Conservation (phyloP, 1,284 basidiomycete genomes). For the Polyporus tsugae region DNA sequence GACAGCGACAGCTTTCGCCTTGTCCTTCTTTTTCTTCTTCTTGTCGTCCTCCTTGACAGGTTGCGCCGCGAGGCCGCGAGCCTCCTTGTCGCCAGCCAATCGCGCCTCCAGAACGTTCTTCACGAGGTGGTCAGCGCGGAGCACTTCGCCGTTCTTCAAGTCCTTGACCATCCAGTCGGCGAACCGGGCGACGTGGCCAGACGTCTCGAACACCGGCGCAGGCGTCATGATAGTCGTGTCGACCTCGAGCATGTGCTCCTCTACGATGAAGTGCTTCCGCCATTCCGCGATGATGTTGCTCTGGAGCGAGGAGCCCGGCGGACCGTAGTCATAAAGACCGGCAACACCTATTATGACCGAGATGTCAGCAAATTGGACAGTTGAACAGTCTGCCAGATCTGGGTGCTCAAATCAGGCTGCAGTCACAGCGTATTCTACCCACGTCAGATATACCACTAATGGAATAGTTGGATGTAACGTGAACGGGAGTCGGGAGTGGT, state of each 20-base stretch:
- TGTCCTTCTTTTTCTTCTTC: slow-evolving; percentile 85
- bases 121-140: slow-evolving; percentile 97
- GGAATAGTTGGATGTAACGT: too few relatives aligned
- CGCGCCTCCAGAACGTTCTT: slow-evolving; percentile 93
- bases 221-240: slow-evolving; percentile 99
- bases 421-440: too few relatives aligned
- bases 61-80: slow-evolving; percentile 74
- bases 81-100: slow-evolving; percentile 91
- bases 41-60: slow-evolving; percentile 66
- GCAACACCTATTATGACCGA: slow-evolving; percentile 74
- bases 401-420: too few relatives aligned
- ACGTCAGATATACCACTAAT: too few relatives aligned
- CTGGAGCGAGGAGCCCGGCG: slow-evolving; percentile 94
- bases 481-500: too few relatives aligned
- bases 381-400: not conserved
- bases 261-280: slow-evolving; percentile 98
- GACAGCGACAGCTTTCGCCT: slow-evolving; percentile 78
- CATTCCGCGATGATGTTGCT: slow-evolving; percentile 98
- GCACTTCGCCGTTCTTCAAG: slow-evolving; percentile 92
- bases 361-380: not conserved
- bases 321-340: slow-evolving; percentile 96
- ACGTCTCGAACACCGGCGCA: slow-evolving; percentile 94
- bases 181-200: slow-evolving; percentile 98
- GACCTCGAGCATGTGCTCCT: slow-evolving; percentile 99
- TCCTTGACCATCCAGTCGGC: slow-evolving; percentile 99